phyloP scores from a whole-genome alignment of 2,329 filamentous ascomycete species.

The Trichoderma simmonsii region DNA sequence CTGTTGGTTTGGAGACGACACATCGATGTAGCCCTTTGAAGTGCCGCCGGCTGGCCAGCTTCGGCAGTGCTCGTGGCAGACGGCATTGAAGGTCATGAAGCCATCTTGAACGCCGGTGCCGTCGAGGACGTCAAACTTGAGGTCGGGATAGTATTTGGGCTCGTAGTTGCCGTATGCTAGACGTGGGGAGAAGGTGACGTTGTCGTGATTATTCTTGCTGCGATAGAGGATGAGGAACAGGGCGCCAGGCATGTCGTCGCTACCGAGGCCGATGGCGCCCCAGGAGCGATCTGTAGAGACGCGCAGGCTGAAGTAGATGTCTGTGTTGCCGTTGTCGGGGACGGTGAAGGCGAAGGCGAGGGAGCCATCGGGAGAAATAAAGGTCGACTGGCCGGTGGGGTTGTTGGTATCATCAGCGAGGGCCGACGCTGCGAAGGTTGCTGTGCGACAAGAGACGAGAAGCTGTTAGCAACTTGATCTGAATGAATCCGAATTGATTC shows the following conservation, averaged over 20 bases:
- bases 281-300: slow-evolving; percentile 46
- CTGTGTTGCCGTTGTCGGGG: slow-evolving; percentile 42
- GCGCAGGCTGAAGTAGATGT: slow-evolving; percentile 55
- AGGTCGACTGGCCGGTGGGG: slow-evolving; percentile 38
- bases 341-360: slow-evolving; percentile 51
- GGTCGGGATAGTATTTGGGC: slow-evolving; percentile 44
- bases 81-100: slow-evolving; percentile 48
- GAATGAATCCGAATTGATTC: neutral
- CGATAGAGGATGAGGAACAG: slow-evolving; percentile 56
- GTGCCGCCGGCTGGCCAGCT: slow-evolving; percentile 41
- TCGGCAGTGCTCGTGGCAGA: slow-evolving; percentile 50
- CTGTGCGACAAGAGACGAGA: neutral
- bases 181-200: slow-evolving; percentile 56
- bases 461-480: neutral
- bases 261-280: slow-evolving; percentile 55
- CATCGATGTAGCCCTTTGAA: slow-evolving; percentile 45
- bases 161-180: slow-evolving; percentile 50
- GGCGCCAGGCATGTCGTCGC: slow-evolving; percentile 48
- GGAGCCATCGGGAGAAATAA: slow-evolving; percentile 42
- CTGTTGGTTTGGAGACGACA: slow-evolving; percentile 43
- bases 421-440: slow-evolving; percentile 26
- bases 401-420: slow-evolving; percentile 30
- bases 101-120: slow-evolving; percentile 48
- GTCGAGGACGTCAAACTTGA: slow-evolving; percentile 43
- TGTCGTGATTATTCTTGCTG: slow-evolving; percentile 41